A percentile compares a stretch with the other conserved stretches of the same genome.
Evolutionary conservation across 768 basidiomycete species (phyloP).

Genomic region (Termitomyces sp.): DNA sequence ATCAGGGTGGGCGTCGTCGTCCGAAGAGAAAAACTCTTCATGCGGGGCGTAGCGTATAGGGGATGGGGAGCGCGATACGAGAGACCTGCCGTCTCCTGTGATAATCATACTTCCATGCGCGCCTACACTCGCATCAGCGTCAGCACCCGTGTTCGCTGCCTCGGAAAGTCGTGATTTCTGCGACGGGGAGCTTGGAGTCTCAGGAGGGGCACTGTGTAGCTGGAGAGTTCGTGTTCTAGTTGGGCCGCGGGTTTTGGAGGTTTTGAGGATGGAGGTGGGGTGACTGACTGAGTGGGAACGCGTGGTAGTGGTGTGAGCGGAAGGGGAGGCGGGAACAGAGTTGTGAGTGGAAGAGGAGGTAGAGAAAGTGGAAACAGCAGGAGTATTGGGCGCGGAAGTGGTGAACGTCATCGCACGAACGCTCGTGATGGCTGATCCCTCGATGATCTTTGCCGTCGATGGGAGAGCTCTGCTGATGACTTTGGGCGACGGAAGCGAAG

Average conservation of each 20-base stretch:
- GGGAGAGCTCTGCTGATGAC: background rate
- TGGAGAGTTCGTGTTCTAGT: background rate
- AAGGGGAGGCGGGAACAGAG: background rate
- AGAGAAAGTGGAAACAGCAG: background rate
- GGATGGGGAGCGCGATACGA: conserved; percentile 28
- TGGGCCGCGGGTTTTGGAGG: background rate
- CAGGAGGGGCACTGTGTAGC: background rate
- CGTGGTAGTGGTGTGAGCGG: background rate
- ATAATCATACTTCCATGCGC: conserved; percentile 17
- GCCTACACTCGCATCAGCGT: conserved; percentile 12
- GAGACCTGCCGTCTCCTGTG: conserved; percentile 19
- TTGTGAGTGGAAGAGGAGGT: background rate
- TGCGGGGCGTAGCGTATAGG: conserved; percentile 36
- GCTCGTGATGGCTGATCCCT: background rate
- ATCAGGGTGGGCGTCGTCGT: conserved; percentile 1
- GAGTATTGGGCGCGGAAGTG: background rate
- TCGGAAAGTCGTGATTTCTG: background rate
- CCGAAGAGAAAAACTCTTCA: conserved; percentile 19
- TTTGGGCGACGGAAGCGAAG: background rate
- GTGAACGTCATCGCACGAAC: background rate
- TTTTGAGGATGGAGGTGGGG: conserved; percentile 3
- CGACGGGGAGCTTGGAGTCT: background rate
- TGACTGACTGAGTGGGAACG: conserved; percentile 3
- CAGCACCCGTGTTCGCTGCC: background rate
- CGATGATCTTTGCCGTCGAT: background rate